A percentile compares a stretch with the other conserved stretches of the same genome.
Evolutionary conservation across 106 monocot species (phyloP).

Genomic region (Chionographis japonica): DNA sequence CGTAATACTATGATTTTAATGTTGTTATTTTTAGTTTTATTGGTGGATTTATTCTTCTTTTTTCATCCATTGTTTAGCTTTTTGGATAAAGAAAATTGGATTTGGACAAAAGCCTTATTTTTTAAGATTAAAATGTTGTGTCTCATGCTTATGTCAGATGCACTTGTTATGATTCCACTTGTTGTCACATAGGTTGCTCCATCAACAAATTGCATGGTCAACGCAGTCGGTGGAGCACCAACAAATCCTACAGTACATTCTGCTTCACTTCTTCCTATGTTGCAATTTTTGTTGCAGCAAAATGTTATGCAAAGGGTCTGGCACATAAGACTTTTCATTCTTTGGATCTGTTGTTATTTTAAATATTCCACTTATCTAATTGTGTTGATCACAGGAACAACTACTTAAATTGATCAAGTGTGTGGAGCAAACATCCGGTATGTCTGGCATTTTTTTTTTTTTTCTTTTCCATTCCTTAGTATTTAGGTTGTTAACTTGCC

Average conservation of each 20-base stretch:
- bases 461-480: neutral
- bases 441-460: neutral
- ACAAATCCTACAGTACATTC: constrained; percentile 21
- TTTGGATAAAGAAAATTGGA: no score
- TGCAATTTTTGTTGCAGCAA: constrained; percentile 78
- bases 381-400: constrained; percentile 60
- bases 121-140: neutral
- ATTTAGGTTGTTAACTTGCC: neutral
- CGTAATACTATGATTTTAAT: no score
- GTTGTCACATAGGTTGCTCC: constrained; percentile 25
- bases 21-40: no score
- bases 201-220: constrained; percentile 14
- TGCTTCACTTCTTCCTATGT: constrained; percentile 42
- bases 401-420: constrained; percentile 59
- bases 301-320: constrained; percentile 76
- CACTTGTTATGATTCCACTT: neutral
- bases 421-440: constrained; percentile 74
- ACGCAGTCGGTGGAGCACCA: constrained; percentile 21
- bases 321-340: neutral
- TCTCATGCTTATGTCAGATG: neutral
- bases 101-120: neutral
- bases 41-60: no score
- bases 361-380: neutral
- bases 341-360: neutral
- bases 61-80: no score